A percentile compares a stretch with the other conserved stretches of the same genome.
These are phyloP conservation scores for Chlorella sp. DNA, from an alignment of 139 green algal species.

Conservation along the genomic window DNA sequence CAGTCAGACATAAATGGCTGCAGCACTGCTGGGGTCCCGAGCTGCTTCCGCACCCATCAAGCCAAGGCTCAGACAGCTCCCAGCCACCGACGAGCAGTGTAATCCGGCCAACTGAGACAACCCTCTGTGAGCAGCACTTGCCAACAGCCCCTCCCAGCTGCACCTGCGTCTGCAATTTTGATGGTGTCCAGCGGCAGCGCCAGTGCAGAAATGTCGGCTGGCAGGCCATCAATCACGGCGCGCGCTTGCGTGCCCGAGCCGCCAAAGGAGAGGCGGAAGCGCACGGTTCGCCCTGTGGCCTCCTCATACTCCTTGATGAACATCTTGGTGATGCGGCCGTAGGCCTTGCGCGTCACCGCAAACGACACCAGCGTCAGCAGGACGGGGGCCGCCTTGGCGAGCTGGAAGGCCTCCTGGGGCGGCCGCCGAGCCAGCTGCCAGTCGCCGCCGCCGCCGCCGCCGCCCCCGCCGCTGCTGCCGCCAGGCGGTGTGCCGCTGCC, in stretches of 20 bases:
- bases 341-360: conserved; percentile 75
- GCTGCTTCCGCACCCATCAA: no score
- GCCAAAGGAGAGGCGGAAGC: conserved; percentile 84
- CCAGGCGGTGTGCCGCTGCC: not conserved
- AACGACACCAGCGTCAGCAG: conserved; percentile 83
- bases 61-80: no score
- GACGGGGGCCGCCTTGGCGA: conserved; percentile 31
- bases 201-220: conserved; percentile 80
- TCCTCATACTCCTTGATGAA: conserved; percentile 75
- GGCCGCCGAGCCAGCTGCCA: not conserved
- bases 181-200: conserved; percentile 86
- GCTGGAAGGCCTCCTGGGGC: conserved; percentile 27
- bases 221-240: conserved; percentile 84
- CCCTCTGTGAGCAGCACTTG: no score
- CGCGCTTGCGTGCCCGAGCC: conserved; percentile 82
- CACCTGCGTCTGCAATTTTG: conserved; percentile 77
- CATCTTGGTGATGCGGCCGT: conserved; percentile 64
- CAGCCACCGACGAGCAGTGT: no score
- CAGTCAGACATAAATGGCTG: no score
- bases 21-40: no score
- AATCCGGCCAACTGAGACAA: no score
- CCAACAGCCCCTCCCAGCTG: not conserved
- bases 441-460: conserved; percentile 19
- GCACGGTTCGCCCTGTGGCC: conserved; percentile 59
- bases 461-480: conserved; percentile 1